phyloP scores from a whole-genome alignment of 192 early-diverging fungal genomes.

The Jimgerdemannia lactiflua region DNA sequence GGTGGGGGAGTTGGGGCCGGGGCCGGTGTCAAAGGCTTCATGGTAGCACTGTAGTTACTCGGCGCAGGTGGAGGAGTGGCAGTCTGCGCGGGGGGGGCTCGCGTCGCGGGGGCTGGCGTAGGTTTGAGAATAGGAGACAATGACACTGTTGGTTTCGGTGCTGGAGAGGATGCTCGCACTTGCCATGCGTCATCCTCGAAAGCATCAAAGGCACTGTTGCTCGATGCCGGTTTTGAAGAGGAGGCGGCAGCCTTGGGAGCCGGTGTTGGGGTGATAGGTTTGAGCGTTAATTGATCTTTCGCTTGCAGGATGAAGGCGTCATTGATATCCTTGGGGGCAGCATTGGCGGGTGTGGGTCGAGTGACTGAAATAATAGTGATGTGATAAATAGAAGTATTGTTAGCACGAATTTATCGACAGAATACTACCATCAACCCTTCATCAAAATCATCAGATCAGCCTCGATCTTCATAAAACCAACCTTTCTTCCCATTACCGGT shows the following conservation, averaged over 20 bases:
- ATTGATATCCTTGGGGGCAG: conserved; percentile 48
- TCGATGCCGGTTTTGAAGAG: conserved; percentile 22
- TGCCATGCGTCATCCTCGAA: conserved; percentile 58
- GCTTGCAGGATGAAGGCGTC: conserved; percentile 29
- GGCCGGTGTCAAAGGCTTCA: too few species aligned
- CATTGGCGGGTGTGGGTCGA: conserved; percentile 44
- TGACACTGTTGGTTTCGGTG: conserved; percentile 16
- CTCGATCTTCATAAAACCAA: conserved; percentile 11
- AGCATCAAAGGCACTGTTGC: conserved; percentile 8
- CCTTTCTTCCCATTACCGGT: neutral
- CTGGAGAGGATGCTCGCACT: conserved; percentile 28
- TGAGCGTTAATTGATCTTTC: conserved; percentile 14
- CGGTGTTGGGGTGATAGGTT: conserved; percentile 25
- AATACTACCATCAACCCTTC: conserved; percentile 1
- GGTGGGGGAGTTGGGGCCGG: too few species aligned
- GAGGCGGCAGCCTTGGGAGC: conserved; percentile 24
- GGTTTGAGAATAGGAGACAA: conserved; percentile 34
- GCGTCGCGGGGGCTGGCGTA: conserved; percentile 21
- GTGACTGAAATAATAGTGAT: too few species aligned
- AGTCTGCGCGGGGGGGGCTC: conserved; percentile 7
- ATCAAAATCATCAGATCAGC: conserved; percentile 8
- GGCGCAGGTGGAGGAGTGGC: conserved; percentile 3
- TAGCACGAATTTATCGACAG: conserved; percentile 20
- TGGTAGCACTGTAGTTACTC: neutral
- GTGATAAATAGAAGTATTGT: too few species aligned